A percentile compares a stretch with the other conserved stretches of the same genome.
phyloP scores from a whole-genome alignment of 768 basidiomycete species.

The Lanmaoa pseudosensibilis region DNA sequence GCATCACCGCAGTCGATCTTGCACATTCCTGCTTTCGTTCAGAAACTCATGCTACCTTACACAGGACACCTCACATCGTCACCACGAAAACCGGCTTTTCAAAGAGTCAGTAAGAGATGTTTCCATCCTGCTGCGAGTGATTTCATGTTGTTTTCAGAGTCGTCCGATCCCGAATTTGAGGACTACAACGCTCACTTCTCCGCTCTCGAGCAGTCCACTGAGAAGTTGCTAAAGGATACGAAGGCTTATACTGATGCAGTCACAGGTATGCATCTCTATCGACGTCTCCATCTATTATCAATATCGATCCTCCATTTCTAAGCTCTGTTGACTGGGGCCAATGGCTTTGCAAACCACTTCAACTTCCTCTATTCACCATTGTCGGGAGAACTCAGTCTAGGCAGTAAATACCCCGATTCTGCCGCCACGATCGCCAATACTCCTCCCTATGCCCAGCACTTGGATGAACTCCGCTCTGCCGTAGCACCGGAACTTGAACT shows the following conservation, averaged over 20 bases:
- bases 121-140: background rate
- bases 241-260: slow-evolving; percentile 86
- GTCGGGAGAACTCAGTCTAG: slow-evolving; percentile 74
- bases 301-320: slow-evolving; percentile 5
- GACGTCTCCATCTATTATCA: background rate
- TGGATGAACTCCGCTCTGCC: slow-evolving; percentile 80
- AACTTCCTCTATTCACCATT: slow-evolving; percentile 63
- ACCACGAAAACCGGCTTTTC: slow-evolving; percentile 87
- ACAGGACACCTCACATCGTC: slow-evolving; percentile 87
- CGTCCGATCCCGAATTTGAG: slow-evolving; percentile 86
- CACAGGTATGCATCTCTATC: slow-evolving; percentile 43
- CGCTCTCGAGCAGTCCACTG: slow-evolving; percentile 73
- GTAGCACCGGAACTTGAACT: slow-evolving; percentile 91
- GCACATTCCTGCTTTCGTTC: slow-evolving; percentile 1
- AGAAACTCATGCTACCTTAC: slow-evolving; percentile 8
- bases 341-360: slow-evolving; percentile 65
- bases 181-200: slow-evolving; percentile 80
- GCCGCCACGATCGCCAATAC: slow-evolving; percentile 78
- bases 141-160: slow-evolving; percentile 46
- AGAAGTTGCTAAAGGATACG: slow-evolving; percentile 91
- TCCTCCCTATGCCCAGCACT: slow-evolving; percentile 62
- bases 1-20: slow-evolving; percentile 7
- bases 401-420: slow-evolving; percentile 75
- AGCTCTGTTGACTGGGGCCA: slow-evolving; percentile 69
- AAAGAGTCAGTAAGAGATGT: slow-evolving; percentile 67